Evolutionary conservation across 2,329 filamentous ascomycete genomes (phyloP), one percentile per base, ranked within the genome.

Genomic region (Tolypocladium pustulatum): DNA sequence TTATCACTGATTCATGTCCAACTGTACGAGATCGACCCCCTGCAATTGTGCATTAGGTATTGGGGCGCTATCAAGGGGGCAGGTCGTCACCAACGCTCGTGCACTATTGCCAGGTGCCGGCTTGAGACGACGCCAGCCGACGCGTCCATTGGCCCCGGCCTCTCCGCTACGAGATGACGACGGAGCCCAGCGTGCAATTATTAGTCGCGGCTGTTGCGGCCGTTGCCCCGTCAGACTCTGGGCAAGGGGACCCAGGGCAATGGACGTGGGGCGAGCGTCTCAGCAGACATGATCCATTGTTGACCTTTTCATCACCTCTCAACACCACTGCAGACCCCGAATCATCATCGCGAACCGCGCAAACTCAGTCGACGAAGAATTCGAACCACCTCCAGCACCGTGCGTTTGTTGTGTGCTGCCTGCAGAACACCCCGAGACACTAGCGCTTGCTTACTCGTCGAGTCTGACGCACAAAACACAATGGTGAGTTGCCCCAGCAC

Each of bases 401-500:
- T 52, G 49, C 49, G 49, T 52, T 20, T 7, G 30, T 52, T 8
- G 27, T 34, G 49, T 52, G 4, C 5, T 5, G 30, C 49, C 49
- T n/a, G 49, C 49, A 52, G 40, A 12, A 37, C 40, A n/a, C 38
- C 40, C 20, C 8, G 38, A 41, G 20, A 46, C 20, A 46, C 25
- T n/a, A 56, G 54, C 30, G 54, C 40, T n/a, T 27, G 38, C n/a
- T 41, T 32, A 17, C 20, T 30, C 22, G 54, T 43, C 56, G 34
- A 62, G 60, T 63, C 56, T 59, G 59, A 60, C 59, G 57, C 59
- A 62, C 58, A 58, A 57, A 57, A 58, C 61, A 71, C 65, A 69
- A 73, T 73, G 71, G 71, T 73, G 68, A 73, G 71, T 73, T 71
- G 69, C 67, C 68, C 69, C 65, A 66, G 66, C 68, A 69, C 66